Evolutionary conservation across 1,284 basidiomycete genomes (phyloP).

Genomic region (Fomitopsis pinicola): DNA sequence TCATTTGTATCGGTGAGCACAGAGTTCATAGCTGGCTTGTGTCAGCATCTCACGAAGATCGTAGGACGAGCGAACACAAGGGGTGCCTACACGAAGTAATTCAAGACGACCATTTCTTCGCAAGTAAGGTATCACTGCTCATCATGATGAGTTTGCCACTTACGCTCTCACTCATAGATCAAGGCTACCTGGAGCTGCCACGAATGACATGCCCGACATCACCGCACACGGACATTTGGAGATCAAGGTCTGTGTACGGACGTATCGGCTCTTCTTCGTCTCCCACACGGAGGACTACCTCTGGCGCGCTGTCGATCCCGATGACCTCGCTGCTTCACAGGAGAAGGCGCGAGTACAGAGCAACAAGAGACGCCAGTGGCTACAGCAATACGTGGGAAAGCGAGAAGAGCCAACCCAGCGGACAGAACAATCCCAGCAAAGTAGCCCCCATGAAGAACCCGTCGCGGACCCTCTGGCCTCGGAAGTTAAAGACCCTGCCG

Average conservation of each 20-base stretch:
- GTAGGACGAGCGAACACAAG: constrained; percentile 50
- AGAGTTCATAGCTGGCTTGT: not conserved
- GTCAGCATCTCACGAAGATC: constrained; percentile 22
- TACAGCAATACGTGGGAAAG: constrained; percentile 21
- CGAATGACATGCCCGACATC: constrained; percentile 10
- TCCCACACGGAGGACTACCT: constrained; percentile 68
- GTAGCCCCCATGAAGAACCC: not conserved
- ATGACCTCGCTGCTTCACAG: constrained; percentile 28
- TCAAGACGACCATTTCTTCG: constrained; percentile 71
- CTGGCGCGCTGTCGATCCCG: constrained; percentile 34
- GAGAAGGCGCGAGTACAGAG: constrained; percentile 18
- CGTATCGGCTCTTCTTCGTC: constrained; percentile 84
- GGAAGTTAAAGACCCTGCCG: not conserved
- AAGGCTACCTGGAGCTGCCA: not conserved
- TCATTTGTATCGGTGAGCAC: constrained; percentile 74
- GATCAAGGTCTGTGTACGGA: constrained; percentile 82
- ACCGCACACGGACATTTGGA: constrained; percentile 59
- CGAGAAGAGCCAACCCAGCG: constrained; percentile 3
- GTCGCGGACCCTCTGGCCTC: not conserved
- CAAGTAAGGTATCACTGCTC: constrained; percentile 42
- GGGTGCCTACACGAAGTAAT: constrained; percentile 43
- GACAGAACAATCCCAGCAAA: not conserved
- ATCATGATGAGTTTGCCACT: not conserved
- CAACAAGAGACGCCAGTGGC: constrained; percentile 23
- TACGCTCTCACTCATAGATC: not conserved